Base-by-base conservation (phyloP, 139 green algal genomes). In the Coelastrella sp. region DNA sequence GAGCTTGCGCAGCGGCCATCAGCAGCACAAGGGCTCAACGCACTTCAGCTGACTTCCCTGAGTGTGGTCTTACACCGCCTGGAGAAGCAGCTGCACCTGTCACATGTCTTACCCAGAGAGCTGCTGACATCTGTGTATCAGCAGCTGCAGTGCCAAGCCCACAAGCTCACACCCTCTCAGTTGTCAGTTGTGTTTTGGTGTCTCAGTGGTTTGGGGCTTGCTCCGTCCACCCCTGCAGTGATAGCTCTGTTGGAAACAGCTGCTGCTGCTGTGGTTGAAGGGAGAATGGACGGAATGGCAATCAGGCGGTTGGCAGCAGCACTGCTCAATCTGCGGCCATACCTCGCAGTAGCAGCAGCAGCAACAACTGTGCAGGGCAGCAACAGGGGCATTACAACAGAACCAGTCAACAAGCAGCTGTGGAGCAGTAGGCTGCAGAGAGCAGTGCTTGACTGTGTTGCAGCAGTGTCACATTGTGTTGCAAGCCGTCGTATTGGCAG, bases 41-140 rank as follows among this genome's bases (percentile, higher is more conserved):
- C 73, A 20, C 25, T 11, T 5, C 58, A 78, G 59, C 58, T 90
- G 9, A 78, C 86, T 17, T 90, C 86, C 25, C 75, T 90, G 1
- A 79, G 75, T 61, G 86, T 90, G 4, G 75, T 90, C 8, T 61
- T 90, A 75, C 57, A 85, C 20, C 27, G 73, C 60, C 19, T 90
- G 10, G 19, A 70, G 57, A 87, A 58, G 35, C 61, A 56, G 58
- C 59, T 49, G 74, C 74, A 75, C 25, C 19, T 84, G 86, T 35
- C 57, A 25, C 6, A 6, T 59, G 58, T 65, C 49, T n/a, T 83
- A 11, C 73, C 74, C 1, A 74, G 86, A 24, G 9, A n/a, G 6
- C 61, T 84, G 59, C 15, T 66, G 15, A 12, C n/a, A 9, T 90
- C 84, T 25, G 25, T 73, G 17, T 88, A 68, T 8, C 68, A 80